These are phyloP conservation scores for Gamarada debralockiae DNA, from an alignment of 495 filamentous ascomycete genomes.

Conservation along the genomic window DNA sequence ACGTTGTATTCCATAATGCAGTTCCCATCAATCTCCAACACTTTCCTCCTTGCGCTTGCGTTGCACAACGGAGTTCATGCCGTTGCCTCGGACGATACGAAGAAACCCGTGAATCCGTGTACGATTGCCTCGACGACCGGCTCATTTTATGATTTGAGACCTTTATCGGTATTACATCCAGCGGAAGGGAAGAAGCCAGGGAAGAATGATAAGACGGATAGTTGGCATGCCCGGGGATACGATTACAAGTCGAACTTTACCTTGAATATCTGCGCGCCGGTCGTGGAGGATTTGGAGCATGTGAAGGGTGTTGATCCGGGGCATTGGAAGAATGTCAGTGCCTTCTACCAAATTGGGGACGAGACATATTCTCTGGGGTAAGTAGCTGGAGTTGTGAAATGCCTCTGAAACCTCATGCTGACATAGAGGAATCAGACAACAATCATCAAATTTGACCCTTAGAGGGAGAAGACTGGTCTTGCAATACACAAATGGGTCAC, in stretches of 20 bases:
- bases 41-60: conserved; percentile 30
- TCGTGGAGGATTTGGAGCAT: conserved; percentile 70
- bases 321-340: conserved; percentile 78
- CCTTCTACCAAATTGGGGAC: conserved; percentile 73
- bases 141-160: conserved; percentile 85
- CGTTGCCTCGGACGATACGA: conserved; percentile 28
- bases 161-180: conserved; percentile 58
- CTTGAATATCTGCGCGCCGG: conserved; percentile 86
- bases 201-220: conserved; percentile 44
- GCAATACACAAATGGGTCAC: conserved; percentile 88
- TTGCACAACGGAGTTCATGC: conserved; percentile 26
- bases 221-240: conserved; percentile 65
- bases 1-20: conserved; percentile 16
- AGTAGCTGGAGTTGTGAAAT: conserved; percentile 23
- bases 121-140: conserved; percentile 76
- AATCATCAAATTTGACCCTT: conserved; percentile 65
- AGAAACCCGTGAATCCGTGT: conserved; percentile 56
- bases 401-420: background rate
- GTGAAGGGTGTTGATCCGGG: conserved; percentile 63
- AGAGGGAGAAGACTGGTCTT: conserved; percentile 88
- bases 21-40: conserved; percentile 19
- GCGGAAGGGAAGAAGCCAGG: conserved; percentile 46
- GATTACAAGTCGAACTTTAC: conserved; percentile 75
- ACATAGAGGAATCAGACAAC: conserved; percentile 38
- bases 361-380: conserved; percentile 85